Conservation (phyloP, 2,329 filamentous ascomycete genomes). For the Aspergillus pseudoviridinutans region DNA sequence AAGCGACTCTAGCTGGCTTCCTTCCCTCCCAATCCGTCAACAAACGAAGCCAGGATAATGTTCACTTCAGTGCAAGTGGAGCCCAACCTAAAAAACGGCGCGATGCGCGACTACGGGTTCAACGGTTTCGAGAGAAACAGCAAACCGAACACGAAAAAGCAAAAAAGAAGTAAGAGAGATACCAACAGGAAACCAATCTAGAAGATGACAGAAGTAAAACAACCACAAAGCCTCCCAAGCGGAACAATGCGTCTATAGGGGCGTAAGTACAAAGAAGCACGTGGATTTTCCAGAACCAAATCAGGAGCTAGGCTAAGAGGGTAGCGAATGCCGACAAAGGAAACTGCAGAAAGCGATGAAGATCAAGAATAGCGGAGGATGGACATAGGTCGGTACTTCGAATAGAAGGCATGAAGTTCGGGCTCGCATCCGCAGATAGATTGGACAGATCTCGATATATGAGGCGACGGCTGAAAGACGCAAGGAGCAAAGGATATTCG, state of each 20-base stretch:
- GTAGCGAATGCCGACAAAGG: slow-evolving; percentile 11
- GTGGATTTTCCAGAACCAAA: slow-evolving; percentile 18
- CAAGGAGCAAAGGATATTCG: background rate
- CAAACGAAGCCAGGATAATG: slow-evolving; percentile 4
- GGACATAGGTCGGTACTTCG: slow-evolving; percentile 9
- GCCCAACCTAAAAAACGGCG: slow-evolving; percentile 11
- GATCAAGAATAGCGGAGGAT: slow-evolving; percentile 10
- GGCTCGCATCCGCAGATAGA: slow-evolving; percentile 7
- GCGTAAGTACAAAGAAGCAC: slow-evolving; percentile 21
- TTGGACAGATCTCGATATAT: slow-evolving; percentile 1
- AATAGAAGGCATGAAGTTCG: slow-evolving; percentile 23
- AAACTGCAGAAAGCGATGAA: slow-evolving; percentile 1
- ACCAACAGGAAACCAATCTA: slow-evolving; percentile 9
- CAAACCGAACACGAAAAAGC: slow-evolving; percentile 7
- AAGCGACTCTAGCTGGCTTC: slow-evolving; percentile 18
- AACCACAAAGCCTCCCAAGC: slow-evolving; percentile 30
- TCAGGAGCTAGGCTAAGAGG: slow-evolving; percentile 13
- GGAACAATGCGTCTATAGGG: slow-evolving; percentile 24
- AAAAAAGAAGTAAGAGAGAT: slow-evolving; percentile 3
- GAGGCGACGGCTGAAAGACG: slow-evolving; percentile 2
- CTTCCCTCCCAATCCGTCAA: slow-evolving; percentile 5
- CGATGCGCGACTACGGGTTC: slow-evolving; percentile 14
- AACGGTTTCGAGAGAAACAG: slow-evolving; percentile 2
- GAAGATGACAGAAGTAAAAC: slow-evolving; percentile 16
- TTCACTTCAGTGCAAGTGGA: slow-evolving; percentile 8